These are phyloP conservation scores for Phytophthora pseudosyringae DNA, from an alignment of 352 stramenopile species.

Conservation along the genomic window DNA sequence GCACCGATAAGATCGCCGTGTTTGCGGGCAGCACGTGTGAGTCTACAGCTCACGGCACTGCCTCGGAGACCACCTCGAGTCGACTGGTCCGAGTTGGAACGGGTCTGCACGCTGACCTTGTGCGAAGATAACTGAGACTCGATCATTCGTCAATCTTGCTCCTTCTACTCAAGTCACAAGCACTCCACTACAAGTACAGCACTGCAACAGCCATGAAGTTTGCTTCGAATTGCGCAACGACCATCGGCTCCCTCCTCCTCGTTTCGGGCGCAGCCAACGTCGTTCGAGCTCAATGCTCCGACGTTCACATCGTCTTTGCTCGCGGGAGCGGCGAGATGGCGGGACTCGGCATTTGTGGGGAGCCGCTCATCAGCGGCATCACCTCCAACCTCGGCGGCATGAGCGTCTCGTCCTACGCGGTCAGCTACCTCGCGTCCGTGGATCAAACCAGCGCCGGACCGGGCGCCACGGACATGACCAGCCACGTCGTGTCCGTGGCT, in stretches of 20 bases:
- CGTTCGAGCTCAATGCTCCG: constrained; percentile 29
- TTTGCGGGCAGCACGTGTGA: constrained; percentile 14
- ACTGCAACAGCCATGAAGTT: constrained; percentile 24
- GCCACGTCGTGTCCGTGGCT: constrained; percentile 34
- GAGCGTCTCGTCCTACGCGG: constrained; percentile 43
- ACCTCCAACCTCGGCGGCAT: constrained; percentile 35
- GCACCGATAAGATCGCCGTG: constrained; percentile 24
- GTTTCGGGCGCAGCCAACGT: neutral
- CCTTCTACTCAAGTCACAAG: neutral
- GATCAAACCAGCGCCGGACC: constrained; percentile 30
- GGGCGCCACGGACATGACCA: constrained; percentile 42
- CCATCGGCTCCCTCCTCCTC: constrained; percentile 13
- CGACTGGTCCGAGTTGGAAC: neutral
- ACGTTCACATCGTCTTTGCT: constrained; percentile 44
- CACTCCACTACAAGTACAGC: neutral
- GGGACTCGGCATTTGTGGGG: constrained; percentile 38
- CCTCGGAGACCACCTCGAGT: too few relatives aligned
- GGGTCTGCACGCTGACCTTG: neutral
- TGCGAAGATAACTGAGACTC: neutral
- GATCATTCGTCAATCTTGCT: constrained; percentile 20
- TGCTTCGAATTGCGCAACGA: constrained; percentile 4
- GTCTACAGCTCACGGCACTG: neutral
- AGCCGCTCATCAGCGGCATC: constrained; percentile 39
- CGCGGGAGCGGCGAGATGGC: constrained; percentile 38
- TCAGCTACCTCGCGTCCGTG: constrained; percentile 34